phyloP scores from a whole-genome alignment of 805 yeast species.

The Lipomyces yamadae region DNA sequence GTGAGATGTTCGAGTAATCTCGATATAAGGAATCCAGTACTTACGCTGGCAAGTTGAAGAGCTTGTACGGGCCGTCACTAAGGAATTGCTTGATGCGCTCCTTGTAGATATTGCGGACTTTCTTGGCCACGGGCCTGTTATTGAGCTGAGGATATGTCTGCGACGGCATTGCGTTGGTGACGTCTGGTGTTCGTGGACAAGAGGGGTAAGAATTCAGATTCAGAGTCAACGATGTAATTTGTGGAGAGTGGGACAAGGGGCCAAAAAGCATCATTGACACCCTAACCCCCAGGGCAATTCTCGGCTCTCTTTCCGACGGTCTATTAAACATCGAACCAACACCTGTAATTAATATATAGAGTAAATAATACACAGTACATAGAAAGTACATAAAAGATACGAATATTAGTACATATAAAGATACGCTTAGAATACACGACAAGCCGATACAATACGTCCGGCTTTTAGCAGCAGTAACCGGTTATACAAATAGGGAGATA shows the following conservation, averaged over 20 bases:
- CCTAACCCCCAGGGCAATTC: neutral
- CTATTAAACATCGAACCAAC: neutral
- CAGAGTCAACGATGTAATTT: neutral
- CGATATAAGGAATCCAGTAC: neutral
- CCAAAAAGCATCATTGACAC: neutral
- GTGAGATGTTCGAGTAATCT: neutral
- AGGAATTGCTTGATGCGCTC: slow-evolving; percentile 76
- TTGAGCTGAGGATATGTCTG: slow-evolving; percentile 47
- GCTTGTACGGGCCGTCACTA: slow-evolving; percentile 70
- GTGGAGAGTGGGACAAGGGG: neutral
- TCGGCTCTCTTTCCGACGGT: neutral
- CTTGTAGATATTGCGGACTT: slow-evolving; percentile 74
- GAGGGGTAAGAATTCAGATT: neutral
- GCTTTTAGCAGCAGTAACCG: neutral
- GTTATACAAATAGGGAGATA: slow-evolving; percentile 1
- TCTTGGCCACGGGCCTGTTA: slow-evolving; percentile 69
- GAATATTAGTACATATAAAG: neutral
- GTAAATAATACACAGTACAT: neutral
- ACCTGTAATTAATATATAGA: neutral
- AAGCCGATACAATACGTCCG: neutral
- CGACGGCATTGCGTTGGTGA: slow-evolving; percentile 22
- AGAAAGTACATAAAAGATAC: neutral
- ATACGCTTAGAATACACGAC: too few species aligned
- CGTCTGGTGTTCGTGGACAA: neutral
- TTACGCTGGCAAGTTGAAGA: slow-evolving; percentile 72